Conservation (phyloP, 1,139 yeast genomes). For the Geotrichum aggregatum region DNA sequence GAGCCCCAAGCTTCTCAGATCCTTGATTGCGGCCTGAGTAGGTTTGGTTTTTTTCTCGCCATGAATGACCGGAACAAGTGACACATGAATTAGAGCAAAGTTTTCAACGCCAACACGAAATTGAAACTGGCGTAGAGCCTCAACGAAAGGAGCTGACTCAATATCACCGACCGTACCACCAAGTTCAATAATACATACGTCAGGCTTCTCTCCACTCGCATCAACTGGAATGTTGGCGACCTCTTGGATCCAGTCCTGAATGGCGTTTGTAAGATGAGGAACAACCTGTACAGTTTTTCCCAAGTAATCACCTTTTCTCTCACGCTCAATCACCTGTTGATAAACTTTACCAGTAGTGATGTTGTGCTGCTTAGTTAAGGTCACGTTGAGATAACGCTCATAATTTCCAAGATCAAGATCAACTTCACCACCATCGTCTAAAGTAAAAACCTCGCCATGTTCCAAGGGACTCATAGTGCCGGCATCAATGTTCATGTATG, state of each 20-base stretch:
- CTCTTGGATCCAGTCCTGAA: constrained; percentile 97
- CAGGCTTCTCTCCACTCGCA: constrained; percentile 75
- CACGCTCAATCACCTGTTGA: constrained; percentile 87
- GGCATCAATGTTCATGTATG: constrained; percentile 98
- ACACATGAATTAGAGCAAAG: constrained; percentile 93
- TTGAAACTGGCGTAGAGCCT: constrained; percentile 97
- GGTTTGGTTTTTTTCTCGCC: constrained; percentile 99
- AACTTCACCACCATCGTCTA: constrained; percentile 98
- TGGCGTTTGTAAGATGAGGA: constrained; percentile 94
- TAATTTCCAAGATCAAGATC: constrained; percentile 97
- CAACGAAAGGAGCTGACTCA: constrained; percentile 97
- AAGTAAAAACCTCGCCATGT: constrained; percentile 97
- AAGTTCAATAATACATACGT: constrained; percentile 90
- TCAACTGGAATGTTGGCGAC: constrained; percentile 92
- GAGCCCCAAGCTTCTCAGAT: constrained; percentile 89
- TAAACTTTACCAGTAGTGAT: constrained; percentile 97
- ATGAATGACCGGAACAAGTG: constrained; percentile 93
- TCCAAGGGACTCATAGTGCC: constrained; percentile 99
- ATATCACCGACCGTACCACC: constrained; percentile 99
- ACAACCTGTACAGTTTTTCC: constrained; percentile 99
- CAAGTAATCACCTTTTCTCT: constrained; percentile 93
- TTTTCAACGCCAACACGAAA: constrained; percentile 92
- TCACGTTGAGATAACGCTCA: constrained; percentile 90
- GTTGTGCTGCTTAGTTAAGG: constrained; percentile 89
- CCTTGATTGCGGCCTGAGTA: constrained; percentile 97